Conservation (phyloP, 2,329 filamentous ascomycete species). For the Aureobasidium sp. region DNA sequence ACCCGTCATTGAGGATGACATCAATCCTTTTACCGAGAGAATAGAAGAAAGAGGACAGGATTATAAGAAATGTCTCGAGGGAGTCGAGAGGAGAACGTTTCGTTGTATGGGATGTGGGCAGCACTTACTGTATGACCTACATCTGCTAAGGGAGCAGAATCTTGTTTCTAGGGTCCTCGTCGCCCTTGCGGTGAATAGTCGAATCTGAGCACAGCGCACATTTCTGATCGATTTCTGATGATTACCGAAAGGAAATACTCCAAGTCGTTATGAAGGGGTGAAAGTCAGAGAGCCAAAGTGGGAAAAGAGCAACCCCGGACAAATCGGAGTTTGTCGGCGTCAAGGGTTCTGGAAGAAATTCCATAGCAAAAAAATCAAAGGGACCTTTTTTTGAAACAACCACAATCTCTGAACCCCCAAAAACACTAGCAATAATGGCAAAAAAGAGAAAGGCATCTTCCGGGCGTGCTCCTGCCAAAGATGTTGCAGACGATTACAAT, state of each 20-base stretch:
- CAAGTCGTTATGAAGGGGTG: background rate
- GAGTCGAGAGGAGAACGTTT: no score
- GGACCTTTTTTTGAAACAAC: background rate
- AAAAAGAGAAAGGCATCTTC: conserved; percentile 22
- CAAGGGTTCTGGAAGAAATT: background rate
- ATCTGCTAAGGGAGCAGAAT: no score
- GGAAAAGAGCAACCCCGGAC: background rate
- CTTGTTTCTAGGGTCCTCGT: no score
- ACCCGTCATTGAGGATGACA: background rate
- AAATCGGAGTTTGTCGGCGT: background rate
- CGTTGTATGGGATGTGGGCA: no score
- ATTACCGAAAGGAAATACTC: no score
- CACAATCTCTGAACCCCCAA: background rate
- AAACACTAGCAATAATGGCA: conserved; percentile 19
- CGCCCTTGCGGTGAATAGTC: no score
- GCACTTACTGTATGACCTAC: no score
- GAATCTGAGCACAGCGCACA: no score
- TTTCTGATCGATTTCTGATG: no score
- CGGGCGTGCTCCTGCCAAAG: background rate
- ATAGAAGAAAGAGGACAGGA: no score
- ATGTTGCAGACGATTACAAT: conserved; percentile 25
- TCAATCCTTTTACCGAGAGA: background rate
- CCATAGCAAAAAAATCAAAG: background rate
- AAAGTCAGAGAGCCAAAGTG: background rate
- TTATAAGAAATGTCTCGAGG: no score